Percentiles rank a stretch among this genome's conserved stretches.
Conservation (phyloP, 108 stramenopile genomes). For the Cyclostephanos invisitatus region DNA sequence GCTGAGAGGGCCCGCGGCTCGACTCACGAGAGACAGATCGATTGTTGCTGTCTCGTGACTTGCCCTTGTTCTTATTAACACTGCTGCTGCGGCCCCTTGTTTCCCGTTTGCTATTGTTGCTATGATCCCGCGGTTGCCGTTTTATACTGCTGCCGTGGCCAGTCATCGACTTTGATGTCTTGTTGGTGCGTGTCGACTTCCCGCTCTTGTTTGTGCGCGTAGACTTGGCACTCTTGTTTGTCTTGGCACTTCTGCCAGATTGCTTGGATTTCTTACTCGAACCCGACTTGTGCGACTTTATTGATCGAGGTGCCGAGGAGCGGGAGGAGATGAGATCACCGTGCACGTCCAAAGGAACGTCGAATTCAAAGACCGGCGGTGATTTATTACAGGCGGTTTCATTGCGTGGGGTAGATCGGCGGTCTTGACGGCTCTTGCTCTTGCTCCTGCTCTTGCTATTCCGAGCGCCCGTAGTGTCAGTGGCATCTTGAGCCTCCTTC, state of each 20-base stretch:
- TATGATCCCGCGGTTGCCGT: neutral
- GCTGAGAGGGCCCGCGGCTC: neutral
- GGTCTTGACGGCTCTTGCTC: neutral
- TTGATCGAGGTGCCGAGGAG: conserved; percentile 13
- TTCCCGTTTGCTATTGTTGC: neutral
- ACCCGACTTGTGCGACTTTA: conserved; percentile 23
- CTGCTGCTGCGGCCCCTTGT: neutral
- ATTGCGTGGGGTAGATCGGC: neutral
- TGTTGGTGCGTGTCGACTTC: conserved; percentile 17
- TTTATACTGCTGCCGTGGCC: neutral
- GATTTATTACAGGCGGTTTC: neutral
- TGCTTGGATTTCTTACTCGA: conserved; percentile 38
- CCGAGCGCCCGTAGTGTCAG: conserved; percentile 13
- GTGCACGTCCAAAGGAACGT: conserved; percentile 28
- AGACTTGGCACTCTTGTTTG: conserved; percentile 11
- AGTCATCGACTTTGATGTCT: conserved; percentile 9
- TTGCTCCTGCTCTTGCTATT: conserved; percentile 15
- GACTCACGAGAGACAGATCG: conserved; percentile 7
- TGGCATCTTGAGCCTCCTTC: conserved; percentile 1
- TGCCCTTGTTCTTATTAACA: neutral
- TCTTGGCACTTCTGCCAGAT: conserved; percentile 17
- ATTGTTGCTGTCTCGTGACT: neutral
- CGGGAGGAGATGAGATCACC: conserved; percentile 5
- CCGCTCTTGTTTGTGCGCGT: neutral
- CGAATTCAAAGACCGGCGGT: conserved; percentile 49